These are phyloP conservation scores for Conringia planisiliqua DNA, from an alignment of 345 rosid genomes.

Conservation along the genomic window DNA sequence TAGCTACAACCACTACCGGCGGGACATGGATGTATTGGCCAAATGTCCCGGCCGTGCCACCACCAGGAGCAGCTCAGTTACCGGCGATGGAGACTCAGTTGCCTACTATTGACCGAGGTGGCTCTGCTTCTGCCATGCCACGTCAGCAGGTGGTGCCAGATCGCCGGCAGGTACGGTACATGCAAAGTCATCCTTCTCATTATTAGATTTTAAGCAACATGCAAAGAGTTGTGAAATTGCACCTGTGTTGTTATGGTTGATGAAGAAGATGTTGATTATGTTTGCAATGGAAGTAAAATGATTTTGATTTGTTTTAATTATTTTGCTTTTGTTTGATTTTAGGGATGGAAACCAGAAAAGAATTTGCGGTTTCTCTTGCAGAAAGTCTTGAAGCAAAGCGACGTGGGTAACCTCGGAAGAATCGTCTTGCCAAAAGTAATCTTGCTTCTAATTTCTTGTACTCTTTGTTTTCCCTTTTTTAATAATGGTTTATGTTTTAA, in stretches of 20 bases:
- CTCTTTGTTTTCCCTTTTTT: background rate
- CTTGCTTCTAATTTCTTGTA: conserved; percentile 20
- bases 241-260: background rate
- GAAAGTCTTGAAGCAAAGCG: conserved; percentile 97
- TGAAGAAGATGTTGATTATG: background rate
- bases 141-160: conserved; percentile 56
- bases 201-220: background rate
- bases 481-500: background rate
- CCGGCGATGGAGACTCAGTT: conserved; percentile 32
- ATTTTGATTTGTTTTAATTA: background rate
- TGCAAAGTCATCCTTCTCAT: background rate
- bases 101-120: conserved; percentile 34
- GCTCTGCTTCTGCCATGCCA: conserved; percentile 35
- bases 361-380: conserved; percentile 91
- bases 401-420: conserved; percentile 94
- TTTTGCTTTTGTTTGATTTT: background rate
- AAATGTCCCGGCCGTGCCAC: conserved; percentile 18
- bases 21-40: conserved; percentile 72
- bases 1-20: background rate
- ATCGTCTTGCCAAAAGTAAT: conserved; percentile 87
- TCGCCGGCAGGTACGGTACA: conserved; percentile 58
- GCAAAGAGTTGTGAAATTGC: background rate
- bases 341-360: conserved; percentile 96
- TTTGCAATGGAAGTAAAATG: conserved; percentile 8
- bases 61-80: conserved; percentile 9